Conservation (phyloP, 345 rosid species). For the Noccaea caerulescens region DNA sequence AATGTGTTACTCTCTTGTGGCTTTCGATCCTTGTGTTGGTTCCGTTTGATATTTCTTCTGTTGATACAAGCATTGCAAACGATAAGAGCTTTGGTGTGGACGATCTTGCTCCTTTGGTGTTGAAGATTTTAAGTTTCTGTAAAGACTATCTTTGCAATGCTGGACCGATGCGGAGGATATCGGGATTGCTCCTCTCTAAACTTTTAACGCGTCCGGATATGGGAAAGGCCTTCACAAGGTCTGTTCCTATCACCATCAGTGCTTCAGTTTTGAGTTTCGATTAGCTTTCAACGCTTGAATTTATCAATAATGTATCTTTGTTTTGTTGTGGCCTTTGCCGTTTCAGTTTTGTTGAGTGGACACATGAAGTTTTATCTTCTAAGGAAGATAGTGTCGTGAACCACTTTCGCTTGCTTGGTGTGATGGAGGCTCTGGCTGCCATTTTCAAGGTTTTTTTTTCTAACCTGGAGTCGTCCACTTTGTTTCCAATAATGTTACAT, state of each 20-base stretch:
- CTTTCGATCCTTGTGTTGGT: constrained; percentile 88
- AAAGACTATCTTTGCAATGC: constrained; percentile 88
- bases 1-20: constrained; percentile 89
- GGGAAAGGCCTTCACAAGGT: constrained; percentile 83
- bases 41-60: constrained; percentile 92
- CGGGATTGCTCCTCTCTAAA: constrained; percentile 82
- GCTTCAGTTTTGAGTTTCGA: background rate
- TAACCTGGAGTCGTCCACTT: constrained; percentile 17
- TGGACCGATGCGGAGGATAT: constrained; percentile 92
- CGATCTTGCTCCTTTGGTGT: constrained; percentile 73
- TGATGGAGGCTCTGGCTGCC: constrained; percentile 85
- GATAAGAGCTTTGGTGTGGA: constrained; percentile 46
- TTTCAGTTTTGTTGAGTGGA: constrained; percentile 85
- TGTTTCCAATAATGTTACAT: constrained; percentile 14
- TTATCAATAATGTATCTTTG: constrained; percentile 11
- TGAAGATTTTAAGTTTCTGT: constrained; percentile 71
- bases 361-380: constrained; percentile 75
- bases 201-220: constrained; percentile 95
- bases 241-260: constrained; percentile 17
- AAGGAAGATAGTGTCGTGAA: constrained; percentile 57
- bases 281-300: constrained; percentile 2
- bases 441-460: constrained; percentile 76
- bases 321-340: constrained; percentile 24
- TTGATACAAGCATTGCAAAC: constrained; percentile 73
- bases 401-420: constrained; percentile 82